Conservation (phyloP, 2,329 filamentous ascomycete genomes). For the Domatiomyces globalis region DNA sequence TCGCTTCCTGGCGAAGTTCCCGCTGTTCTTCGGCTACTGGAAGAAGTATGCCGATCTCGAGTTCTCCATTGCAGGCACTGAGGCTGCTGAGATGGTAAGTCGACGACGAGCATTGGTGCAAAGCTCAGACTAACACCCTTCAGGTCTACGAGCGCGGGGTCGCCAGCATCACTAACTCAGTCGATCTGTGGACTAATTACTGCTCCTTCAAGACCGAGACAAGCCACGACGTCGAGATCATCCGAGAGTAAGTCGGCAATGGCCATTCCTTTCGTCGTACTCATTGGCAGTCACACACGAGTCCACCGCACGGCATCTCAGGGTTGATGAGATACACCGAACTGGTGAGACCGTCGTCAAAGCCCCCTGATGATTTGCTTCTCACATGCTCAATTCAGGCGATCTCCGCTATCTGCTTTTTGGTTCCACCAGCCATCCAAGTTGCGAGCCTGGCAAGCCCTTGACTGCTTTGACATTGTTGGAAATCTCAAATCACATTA, state of each 20-base stretch:
- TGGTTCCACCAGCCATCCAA: background rate
- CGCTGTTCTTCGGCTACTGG: conserved; percentile 95
- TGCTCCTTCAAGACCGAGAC: conserved; percentile 97
- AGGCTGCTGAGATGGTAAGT: conserved; percentile 87
- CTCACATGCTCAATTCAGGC: conserved; percentile 38
- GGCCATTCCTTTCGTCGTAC: conserved; percentile 47
- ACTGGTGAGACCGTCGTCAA: conserved; percentile 52
- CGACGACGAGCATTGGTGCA: background rate
- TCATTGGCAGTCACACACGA: background rate
- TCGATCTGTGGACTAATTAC: conserved; percentile 95
- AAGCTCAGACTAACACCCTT: conserved; percentile 6
- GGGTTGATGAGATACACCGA: conserved; percentile 23
- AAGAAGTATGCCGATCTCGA: conserved; percentile 98
- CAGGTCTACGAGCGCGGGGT: conserved; percentile 92
- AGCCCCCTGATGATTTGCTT: conserved; percentile 28
- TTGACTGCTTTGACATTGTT: background rate
- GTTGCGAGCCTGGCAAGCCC: background rate
- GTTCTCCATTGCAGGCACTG: conserved; percentile 90
- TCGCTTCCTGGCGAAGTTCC: conserved; percentile 84
- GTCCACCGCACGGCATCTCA: background rate
- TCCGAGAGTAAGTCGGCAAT: conserved; percentile 95
- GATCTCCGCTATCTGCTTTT: conserved; percentile 23
- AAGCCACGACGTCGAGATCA: conserved; percentile 81
- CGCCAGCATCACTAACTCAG: conserved; percentile 80
- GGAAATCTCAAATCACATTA: conserved; percentile 4